Percentiles rank a stretch among this genome's conserved stretches.
Evolutionary conservation across 805 yeast species (phyloP).

Genomic region (Monosporozyma servazzii): DNA sequence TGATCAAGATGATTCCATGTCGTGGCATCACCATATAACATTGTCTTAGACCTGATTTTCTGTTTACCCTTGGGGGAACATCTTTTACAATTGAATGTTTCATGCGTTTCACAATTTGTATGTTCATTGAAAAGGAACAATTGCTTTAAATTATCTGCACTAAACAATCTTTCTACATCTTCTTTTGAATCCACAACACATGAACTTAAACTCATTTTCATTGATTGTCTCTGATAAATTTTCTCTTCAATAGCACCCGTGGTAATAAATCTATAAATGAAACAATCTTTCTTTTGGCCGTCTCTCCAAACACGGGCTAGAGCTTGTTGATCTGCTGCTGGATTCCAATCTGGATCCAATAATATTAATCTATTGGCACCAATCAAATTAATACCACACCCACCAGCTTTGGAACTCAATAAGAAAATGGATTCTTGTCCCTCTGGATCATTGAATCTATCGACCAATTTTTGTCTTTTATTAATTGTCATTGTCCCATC

Average conservation of each 20-base stretch:
- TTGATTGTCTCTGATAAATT: conserved; percentile 89
- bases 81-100: conserved; percentile 78
- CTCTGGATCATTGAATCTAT: conserved; percentile 82
- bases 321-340: conserved; percentile 97
- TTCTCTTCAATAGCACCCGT: conserved; percentile 96
- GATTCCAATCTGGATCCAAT: conserved; percentile 95
- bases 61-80: conserved; percentile 57
- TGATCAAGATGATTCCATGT: conserved; percentile 90
- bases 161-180: conserved; percentile 86
- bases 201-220: conserved; percentile 85
- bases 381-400: conserved; percentile 94
- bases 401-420: conserved; percentile 93
- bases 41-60: conserved; percentile 57
- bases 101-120: conserved; percentile 85
- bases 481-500: conserved; percentile 91
- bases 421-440: conserved; percentile 78
- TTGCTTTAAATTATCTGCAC: conserved; percentile 68
- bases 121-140: conserved; percentile 61
- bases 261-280: conserved; percentile 83
- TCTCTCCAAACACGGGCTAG: conserved; percentile 98
- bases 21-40: conserved; percentile 95
- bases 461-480: conserved; percentile 89
- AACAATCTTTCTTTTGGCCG: conserved; percentile 96
- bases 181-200: conserved; percentile 96
- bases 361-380: conserved; percentile 89